Conservation (phyloP, 2,329 filamentous ascomycete species). For the Leptographium lundbergii region DNA sequence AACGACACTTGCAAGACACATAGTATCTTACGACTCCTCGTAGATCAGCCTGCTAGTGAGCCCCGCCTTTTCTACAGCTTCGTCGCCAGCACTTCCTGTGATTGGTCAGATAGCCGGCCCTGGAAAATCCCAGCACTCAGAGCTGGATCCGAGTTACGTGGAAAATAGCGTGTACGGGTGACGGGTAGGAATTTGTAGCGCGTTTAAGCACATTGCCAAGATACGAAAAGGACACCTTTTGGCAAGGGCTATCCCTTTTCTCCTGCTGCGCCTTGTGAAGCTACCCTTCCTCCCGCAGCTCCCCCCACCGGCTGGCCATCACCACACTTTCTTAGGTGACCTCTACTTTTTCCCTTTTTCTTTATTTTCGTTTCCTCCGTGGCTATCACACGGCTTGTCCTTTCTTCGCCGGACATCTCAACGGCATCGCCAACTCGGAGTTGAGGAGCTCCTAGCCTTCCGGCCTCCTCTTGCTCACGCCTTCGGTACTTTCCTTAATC, state of each 20-base stretch:
- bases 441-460: neutral
- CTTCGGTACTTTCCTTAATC: neutral
- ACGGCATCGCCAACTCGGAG: neutral
- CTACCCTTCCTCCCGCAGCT: neutral
- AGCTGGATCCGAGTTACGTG: neutral
- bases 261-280: neutral
- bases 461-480: neutral
- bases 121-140: neutral
- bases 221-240: constrained; percentile 3
- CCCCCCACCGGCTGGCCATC: neutral
- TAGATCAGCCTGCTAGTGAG: neutral
- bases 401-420: neutral
- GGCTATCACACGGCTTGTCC: neutral
- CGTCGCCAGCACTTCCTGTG: neutral
- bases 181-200: neutral
- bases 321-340: neutral
- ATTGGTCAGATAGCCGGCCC: neutral
- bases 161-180: neutral
- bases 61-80: neutral
- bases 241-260: neutral
- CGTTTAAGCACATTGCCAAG: neutral
- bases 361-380: neutral
- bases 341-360: neutral
- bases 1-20: too few relatives aligned
- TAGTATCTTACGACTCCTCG: neutral